Conservation (phyloP, 768 basidiomycete genomes). For the Tricholoma saponaceum region DNA sequence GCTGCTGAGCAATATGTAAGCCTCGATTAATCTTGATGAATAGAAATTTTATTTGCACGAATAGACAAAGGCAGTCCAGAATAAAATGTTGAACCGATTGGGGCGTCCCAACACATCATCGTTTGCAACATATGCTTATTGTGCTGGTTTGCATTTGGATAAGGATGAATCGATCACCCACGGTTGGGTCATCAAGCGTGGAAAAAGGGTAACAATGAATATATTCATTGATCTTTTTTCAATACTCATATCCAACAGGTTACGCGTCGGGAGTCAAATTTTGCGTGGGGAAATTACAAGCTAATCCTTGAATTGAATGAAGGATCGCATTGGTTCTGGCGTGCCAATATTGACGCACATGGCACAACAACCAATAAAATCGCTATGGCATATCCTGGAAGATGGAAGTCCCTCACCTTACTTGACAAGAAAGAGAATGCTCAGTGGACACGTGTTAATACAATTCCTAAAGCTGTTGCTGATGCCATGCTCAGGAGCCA, state of each 20-base stretch:
- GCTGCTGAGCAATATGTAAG: not conserved
- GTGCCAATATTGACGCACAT: not conserved
- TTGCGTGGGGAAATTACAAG: not conserved
- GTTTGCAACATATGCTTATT: not conserved
- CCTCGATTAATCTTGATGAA: not conserved
- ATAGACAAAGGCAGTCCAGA: not conserved
- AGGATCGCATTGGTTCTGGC: not conserved
- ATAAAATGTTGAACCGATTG: not conserved
- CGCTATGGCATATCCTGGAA: not conserved
- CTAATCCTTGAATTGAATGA: not conserved
- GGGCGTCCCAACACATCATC: not conserved
- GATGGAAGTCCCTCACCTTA: not conserved
- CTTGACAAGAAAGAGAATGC: not conserved
- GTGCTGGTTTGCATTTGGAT: not conserved
- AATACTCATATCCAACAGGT: not conserved
- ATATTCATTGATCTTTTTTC: too few species aligned
- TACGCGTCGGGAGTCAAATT: not conserved
- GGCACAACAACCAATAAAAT: not conserved
- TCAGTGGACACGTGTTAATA: not conserved
- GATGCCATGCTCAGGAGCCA: not conserved
- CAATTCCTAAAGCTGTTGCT: not conserved
- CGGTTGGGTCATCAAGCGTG: not conserved
- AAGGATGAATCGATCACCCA: not conserved
- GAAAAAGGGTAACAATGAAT: too few species aligned
- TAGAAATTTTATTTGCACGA: not conserved